Evolutionary conservation across 2,329 filamentous ascomycete genomes (phyloP).

Genomic region (Neonectria ditissima): DNA sequence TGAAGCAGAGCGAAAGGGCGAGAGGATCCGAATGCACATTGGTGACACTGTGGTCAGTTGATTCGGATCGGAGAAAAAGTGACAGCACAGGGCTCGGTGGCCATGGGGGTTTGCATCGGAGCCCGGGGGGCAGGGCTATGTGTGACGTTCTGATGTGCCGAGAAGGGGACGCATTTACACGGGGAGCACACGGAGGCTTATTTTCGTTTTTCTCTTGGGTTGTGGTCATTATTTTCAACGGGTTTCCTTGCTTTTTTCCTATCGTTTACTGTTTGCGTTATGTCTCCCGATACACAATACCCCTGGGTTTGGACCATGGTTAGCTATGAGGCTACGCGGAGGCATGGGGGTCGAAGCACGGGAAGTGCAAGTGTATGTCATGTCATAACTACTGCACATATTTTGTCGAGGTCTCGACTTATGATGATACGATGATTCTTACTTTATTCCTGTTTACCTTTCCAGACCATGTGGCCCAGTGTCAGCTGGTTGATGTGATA

Average conservation of each 20-base stretch:
- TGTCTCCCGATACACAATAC: constrained; percentile 36
- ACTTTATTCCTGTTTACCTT: constrained; percentile 17
- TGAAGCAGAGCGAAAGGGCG: constrained; percentile 35
- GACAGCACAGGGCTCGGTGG: constrained; percentile 5
- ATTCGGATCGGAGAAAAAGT: background rate
- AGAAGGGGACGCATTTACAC: constrained; percentile 24
- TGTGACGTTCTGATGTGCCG: constrained; percentile 22
- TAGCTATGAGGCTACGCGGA: constrained; percentile 23
- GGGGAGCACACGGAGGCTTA: constrained; percentile 32
- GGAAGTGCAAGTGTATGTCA: constrained; percentile 32
- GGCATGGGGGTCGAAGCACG: constrained; percentile 17
- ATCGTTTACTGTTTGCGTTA: constrained; percentile 10
- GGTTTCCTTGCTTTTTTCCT: constrained; percentile 24
- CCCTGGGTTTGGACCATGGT: constrained; percentile 28
- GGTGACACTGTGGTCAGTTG: background rate
- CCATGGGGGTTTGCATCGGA: constrained; percentile 18
- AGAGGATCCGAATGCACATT: background rate
- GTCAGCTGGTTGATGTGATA: background rate
- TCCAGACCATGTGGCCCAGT: constrained; percentile 9
- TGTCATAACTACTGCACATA: constrained; percentile 26
- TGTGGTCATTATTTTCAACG: constrained; percentile 14
- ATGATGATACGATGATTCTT: constrained; percentile 39
- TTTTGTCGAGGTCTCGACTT: constrained; percentile 31
- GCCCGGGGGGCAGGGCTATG: constrained; percentile 7
- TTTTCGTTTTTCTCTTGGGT: constrained; percentile 19